Percentiles rank a stretch among this genome's conserved stretches.
phyloP scores from a whole-genome alignment of 805 yeast species.

The Cyberlindnera amylophila region DNA sequence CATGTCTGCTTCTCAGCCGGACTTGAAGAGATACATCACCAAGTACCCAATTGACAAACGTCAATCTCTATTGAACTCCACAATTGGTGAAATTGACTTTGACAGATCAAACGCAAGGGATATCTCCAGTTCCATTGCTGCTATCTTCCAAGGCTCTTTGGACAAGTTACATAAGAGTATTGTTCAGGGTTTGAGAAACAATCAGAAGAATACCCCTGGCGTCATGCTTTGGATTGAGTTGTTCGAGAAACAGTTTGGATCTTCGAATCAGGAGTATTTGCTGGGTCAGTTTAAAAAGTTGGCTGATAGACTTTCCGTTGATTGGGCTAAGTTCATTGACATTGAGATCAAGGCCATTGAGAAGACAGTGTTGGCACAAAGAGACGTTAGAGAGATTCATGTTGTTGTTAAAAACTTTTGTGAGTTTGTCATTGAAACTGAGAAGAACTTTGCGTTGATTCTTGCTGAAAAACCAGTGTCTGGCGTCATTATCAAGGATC shows the following conservation, averaged over 20 bases:
- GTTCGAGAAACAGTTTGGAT: conserved; percentile 33
- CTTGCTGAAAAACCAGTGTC: conserved; percentile 14
- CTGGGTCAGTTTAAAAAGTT: conserved; percentile 47
- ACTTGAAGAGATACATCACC: conserved; percentile 31
- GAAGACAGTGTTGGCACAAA: conserved; percentile 32
- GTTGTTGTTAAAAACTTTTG: conserved; percentile 46
- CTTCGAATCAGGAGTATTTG: conserved; percentile 63
- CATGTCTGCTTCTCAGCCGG: conserved; percentile 31
- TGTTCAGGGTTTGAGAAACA: conserved; percentile 32
- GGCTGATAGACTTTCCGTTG: conserved; percentile 44
- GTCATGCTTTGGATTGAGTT: conserved; percentile 41
- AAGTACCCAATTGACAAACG: conserved; percentile 32
- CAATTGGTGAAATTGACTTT: conserved; percentile 37
- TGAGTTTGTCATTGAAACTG: conserved; percentile 39
- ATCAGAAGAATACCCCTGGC: conserved; percentile 40
- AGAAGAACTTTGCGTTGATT: conserved; percentile 19
- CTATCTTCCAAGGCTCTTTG: conserved; percentile 39
- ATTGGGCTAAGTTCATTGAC: conserved; percentile 59
- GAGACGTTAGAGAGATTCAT: conserved; percentile 39
- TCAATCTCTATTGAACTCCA: conserved; percentile 28
- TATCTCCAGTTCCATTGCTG: conserved; percentile 40
- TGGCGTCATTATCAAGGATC: neutral
- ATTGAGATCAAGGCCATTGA: conserved; percentile 47
- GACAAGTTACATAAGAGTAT: conserved; percentile 31
- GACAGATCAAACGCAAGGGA: conserved; percentile 47